Conservation (phyloP, 495 filamentous ascomycete species). For the Melanomma pulvis-pyrius region DNA sequence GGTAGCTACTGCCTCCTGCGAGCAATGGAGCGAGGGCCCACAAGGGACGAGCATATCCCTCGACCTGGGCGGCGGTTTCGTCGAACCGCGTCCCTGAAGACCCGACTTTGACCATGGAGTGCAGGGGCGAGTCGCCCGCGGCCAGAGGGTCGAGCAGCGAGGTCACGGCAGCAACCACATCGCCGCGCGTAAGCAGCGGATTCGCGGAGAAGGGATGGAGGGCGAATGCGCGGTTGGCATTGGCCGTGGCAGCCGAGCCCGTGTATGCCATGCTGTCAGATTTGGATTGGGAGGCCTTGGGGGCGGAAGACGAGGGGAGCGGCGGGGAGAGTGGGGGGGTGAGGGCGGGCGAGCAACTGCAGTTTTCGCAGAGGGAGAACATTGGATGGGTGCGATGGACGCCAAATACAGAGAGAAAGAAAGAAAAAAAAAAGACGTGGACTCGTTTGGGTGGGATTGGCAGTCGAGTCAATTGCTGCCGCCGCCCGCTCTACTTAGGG, state of each 20-base stretch:
- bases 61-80: constrained; percentile 74
- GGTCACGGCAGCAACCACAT: constrained; percentile 43
- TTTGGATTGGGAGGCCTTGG: background rate
- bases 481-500: background rate
- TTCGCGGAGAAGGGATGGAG: constrained; percentile 45
- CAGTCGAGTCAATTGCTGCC: background rate
- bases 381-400: background rate
- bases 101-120: constrained; percentile 42
- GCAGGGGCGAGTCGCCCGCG: constrained; percentile 38
- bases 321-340: background rate
- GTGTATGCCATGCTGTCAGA: constrained; percentile 15
- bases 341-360: background rate
- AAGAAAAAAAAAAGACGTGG: background rate
- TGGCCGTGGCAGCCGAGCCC: constrained; percentile 20
- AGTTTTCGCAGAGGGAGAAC: background rate
- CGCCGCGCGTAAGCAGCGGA: constrained; percentile 41
- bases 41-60: constrained; percentile 73
- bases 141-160: constrained; percentile 46
- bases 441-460: background rate
- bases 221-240: constrained; percentile 36
- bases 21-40: constrained; percentile 74
- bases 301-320: background rate
- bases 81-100: constrained; percentile 52
- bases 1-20: constrained; percentile 65
- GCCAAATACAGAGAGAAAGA: background rate